These are phyloP conservation scores for Botrytis paeoniae DNA, from an alignment of 2,329 filamentous ascomycete species.

Conservation along the genomic window DNA sequence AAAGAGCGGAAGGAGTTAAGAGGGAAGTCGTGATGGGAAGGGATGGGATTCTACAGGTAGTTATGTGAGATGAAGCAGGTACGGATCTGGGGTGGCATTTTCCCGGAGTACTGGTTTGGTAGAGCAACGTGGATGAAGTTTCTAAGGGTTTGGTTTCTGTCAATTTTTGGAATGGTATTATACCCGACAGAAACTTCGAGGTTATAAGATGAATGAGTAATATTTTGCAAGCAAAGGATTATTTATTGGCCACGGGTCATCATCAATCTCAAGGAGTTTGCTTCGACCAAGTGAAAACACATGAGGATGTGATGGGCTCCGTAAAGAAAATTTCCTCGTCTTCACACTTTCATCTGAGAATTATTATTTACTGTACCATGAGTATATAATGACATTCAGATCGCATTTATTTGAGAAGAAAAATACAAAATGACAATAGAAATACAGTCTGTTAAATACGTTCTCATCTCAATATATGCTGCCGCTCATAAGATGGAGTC, in stretches of 20 bases:
- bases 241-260: too few species aligned
- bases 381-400: too few species aligned
- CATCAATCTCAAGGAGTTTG: not conserved
- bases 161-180: not conserved
- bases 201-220: not conserved
- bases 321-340: accelerated
- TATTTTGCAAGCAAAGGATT: not conserved
- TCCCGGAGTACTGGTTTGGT: not conserved
- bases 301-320: not conserved
- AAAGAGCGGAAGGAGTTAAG: not conserved
- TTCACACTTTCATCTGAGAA: too few species aligned
- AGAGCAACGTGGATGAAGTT: too few species aligned
- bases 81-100: not conserved
- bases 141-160: too few species aligned
- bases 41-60: not conserved
- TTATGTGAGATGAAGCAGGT: too few species aligned
- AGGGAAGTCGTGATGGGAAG: not conserved
- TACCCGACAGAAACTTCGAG: accelerated
- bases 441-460: not conserved
- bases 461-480: too few species aligned
- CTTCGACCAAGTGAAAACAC: not conserved
- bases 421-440: accelerated
- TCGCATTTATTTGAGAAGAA: too few species aligned
- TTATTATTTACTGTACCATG: not conserved
- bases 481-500: too few species aligned